A percentile compares a stretch with the other conserved stretches of the same genome.
These are phyloP conservation scores for Lachancea sp. DNA, from an alignment of 805 yeast species.

Conservation along the genomic window DNA sequence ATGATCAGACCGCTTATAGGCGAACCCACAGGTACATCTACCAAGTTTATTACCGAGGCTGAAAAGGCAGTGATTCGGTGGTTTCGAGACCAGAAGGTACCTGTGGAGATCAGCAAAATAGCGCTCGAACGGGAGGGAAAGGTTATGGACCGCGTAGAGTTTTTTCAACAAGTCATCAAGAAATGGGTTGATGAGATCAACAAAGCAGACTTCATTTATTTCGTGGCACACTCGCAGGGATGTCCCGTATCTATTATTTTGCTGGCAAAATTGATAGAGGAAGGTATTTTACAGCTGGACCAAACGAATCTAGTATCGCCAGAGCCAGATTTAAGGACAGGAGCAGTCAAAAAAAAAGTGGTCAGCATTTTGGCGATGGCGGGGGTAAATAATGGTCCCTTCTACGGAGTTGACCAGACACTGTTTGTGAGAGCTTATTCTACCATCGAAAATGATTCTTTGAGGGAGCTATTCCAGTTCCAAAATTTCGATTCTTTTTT, in stretches of 20 bases:
- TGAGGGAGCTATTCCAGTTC: constrained; percentile 81
- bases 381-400: constrained; percentile 91
- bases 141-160: constrained; percentile 77
- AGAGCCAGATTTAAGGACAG: constrained; percentile 8
- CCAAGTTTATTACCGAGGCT: constrained; percentile 85
- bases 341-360: constrained; percentile 31
- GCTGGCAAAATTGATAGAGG: constrained; percentile 63
- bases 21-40: constrained; percentile 93
- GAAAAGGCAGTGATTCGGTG: constrained; percentile 69
- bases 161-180: constrained; percentile 62
- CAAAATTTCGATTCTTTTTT: constrained; percentile 70
- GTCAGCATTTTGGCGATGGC: constrained; percentile 90
- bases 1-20: constrained; percentile 84
- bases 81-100: constrained; percentile 40
- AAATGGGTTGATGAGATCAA: constrained; percentile 51
- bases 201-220: constrained; percentile 78
- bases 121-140: constrained; percentile 94
- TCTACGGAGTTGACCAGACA: constrained; percentile 83
- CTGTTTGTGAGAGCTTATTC: constrained; percentile 82
- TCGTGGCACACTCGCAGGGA: constrained; percentile 95
- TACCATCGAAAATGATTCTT: constrained; percentile 80
- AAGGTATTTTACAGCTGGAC: constrained; percentile 40
- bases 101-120: constrained; percentile 69
- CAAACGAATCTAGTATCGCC: constrained; percentile 18
- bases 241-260: constrained; percentile 83